These are phyloP conservation scores for Trichoderma hamatum DNA, from an alignment of 2,329 filamentous ascomycete species.

Conservation along the genomic window DNA sequence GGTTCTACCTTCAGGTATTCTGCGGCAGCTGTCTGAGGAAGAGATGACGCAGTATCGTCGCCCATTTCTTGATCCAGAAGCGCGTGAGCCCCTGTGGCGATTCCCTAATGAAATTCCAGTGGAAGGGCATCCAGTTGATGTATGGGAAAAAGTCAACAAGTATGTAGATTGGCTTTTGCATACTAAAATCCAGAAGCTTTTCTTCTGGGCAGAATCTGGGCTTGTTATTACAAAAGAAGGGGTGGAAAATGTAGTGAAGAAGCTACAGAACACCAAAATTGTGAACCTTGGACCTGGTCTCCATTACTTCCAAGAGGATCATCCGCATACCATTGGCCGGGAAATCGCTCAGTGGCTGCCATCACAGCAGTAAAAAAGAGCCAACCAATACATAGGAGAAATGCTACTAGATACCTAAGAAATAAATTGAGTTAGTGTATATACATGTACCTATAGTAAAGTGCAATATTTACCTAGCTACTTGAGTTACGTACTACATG, in stretches of 20 bases:
- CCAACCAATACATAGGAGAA: no score
- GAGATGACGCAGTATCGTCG: background rate
- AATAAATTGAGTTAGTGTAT: no score
- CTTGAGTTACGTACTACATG: no score
- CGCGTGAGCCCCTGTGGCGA: background rate
- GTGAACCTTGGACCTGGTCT: background rate
- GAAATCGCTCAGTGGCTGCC: background rate
- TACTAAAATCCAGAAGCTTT: background rate
- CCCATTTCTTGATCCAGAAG: background rate
- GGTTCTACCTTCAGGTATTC: background rate
- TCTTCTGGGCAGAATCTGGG: background rate
- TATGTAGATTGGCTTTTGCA: background rate
- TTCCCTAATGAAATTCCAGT: background rate
- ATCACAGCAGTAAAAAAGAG: no score
- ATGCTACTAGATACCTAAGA: no score
- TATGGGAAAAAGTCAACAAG: background rate
- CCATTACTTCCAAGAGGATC: background rate
- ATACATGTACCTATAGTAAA: no score
- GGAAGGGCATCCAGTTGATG: background rate
- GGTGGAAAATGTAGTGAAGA: background rate
- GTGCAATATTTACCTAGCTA: no score
- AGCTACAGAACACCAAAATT: background rate
- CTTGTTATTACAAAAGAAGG: background rate
- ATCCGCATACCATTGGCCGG: background rate
- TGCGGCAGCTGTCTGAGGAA: background rate